Evolutionary conservation across 768 basidiomycete species (phyloP).

Genomic region (Lentinula guzmanii): DNA sequence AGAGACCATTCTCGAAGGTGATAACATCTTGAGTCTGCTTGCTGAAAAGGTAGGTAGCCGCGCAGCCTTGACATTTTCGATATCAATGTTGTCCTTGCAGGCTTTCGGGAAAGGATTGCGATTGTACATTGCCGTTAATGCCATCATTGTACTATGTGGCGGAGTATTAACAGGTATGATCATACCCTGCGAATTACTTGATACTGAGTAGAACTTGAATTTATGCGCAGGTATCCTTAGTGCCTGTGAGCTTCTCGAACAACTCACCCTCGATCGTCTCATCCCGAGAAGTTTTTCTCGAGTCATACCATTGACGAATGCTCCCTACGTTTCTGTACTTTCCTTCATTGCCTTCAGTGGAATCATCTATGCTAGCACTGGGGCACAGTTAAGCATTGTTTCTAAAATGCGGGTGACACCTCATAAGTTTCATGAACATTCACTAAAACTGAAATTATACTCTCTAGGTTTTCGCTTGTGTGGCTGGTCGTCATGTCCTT

Average conservation of each 20-base stretch:
- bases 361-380: constrained; percentile 53
- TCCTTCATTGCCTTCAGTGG: constrained; percentile 44
- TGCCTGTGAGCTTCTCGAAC: constrained; percentile 52
- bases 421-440: background rate
- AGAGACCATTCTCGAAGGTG: constrained; percentile 37
- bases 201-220: background rate
- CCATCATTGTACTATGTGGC: constrained; percentile 65
- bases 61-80: background rate
- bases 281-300: constrained; percentile 48
- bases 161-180: constrained; percentile 59
- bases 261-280: constrained; percentile 54
- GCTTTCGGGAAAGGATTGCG: constrained; percentile 57
- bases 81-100: constrained; percentile 21
- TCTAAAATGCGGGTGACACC: constrained; percentile 48
- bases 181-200: no score
- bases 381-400: constrained; percentile 43
- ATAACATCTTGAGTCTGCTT: constrained; percentile 61
- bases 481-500: constrained; percentile 63
- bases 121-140: constrained; percentile 58
- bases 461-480: constrained; percentile 53
- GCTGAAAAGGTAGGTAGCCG: constrained; percentile 41
- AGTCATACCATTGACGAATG: constrained; percentile 41
- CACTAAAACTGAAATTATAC: background rate
- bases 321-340: constrained; percentile 47
- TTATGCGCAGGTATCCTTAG: constrained; percentile 42